Base-by-base conservation (phyloP, 164 flowering plant genomes). In the Malania oleifera region DNA sequence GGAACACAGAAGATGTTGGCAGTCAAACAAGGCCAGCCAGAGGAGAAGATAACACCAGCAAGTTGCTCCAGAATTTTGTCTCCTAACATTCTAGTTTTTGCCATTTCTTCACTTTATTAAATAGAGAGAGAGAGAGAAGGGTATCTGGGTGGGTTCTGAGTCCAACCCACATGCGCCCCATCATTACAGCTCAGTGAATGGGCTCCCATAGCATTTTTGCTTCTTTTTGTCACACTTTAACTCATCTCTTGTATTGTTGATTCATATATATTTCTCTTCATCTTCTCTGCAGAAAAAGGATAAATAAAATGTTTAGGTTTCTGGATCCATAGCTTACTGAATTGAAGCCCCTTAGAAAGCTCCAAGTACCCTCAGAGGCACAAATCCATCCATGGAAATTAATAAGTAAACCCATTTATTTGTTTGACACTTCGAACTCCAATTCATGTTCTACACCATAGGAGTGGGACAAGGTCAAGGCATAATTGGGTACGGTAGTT, bases 101-200 rank as follows among this genome's bases (percentile, higher is more conserved):
- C 40, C 5, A 49, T 43, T 14, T 50, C 20, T 28, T 12, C 14
- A 2, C 27, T 23, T 39, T 28, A 0, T 24, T 47, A 41, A 18
- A 40, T 65, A 58, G 64, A 61, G 62, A 53, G 65, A 61, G 70
- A 66, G 66, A 57, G 54, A 39, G 43, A 59, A 26, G 29, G 34
- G 18, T 0, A 54, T 47, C 50, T 28, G 53, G 49, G 55, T 28
- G 53, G 49, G 55, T 61, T 53, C 61, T 70, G 66, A 65, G 63
- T 43, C 60, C 59, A 60, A 28, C 56, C 56, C 79, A 78, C 79
- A 61, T 78, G 82, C 68, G 12, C 5, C 77, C 77, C 82, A 75
- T 73, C 61, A 72, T 39, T 64, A 69, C 77, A 71, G 70, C 72
- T 75, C 73, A 70, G 62, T 73, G 75, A 70, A 73, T 78, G 74